Conservation (phyloP, 1,284 basidiomycete genomes). For the Fereydounia khargensis region DNA sequence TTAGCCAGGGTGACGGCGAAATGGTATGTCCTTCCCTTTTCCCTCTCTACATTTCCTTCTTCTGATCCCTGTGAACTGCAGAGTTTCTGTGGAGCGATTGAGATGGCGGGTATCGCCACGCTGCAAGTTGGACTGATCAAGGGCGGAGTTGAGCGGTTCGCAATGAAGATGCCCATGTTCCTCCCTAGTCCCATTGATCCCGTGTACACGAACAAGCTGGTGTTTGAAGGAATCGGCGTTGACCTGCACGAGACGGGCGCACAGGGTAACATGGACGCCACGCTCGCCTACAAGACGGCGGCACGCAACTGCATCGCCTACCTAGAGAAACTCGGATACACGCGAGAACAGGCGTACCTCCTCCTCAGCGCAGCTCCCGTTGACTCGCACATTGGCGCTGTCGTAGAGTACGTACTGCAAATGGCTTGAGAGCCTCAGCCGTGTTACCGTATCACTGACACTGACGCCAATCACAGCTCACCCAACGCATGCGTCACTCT, state of each 20-base stretch:
- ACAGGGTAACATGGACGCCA: slow-evolving; percentile 72
- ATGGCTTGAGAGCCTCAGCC: neutral
- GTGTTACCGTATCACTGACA: neutral
- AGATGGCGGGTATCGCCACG: slow-evolving; percentile 74
- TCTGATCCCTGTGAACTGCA: too few species aligned
- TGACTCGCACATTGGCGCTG: slow-evolving; percentile 71
- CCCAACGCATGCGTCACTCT: slow-evolving; percentile 75
- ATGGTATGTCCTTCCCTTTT: too few species aligned
- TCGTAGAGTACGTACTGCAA: slow-evolving; percentile 63
- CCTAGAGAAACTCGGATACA: slow-evolving; percentile 60
- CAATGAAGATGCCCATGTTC: slow-evolving; percentile 73
- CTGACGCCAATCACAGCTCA: slow-evolving; percentile 54
- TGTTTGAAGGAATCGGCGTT: slow-evolving; percentile 73
- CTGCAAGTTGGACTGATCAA: slow-evolving; percentile 74
- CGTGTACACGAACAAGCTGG: slow-evolving; percentile 68
- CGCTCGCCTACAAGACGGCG: slow-evolving; percentile 62
- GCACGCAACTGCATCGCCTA: slow-evolving; percentile 74
- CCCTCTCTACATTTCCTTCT: neutral
- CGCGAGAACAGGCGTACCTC: slow-evolving; percentile 67
- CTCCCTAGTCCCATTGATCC: slow-evolving; percentile 74
- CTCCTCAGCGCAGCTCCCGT: slow-evolving; percentile 73
- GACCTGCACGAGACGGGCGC: slow-evolving; percentile 70
- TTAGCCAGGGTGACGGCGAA: slow-evolving; percentile 78
- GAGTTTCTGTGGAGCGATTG: slow-evolving; percentile 75
- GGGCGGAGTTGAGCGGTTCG: slow-evolving; percentile 71